Evolutionary conservation across 2,329 filamentous ascomycete genomes (phyloP), one percentile per base, ranked within the genome.

Genomic region (Thielaviopsis punctulata): DNA sequence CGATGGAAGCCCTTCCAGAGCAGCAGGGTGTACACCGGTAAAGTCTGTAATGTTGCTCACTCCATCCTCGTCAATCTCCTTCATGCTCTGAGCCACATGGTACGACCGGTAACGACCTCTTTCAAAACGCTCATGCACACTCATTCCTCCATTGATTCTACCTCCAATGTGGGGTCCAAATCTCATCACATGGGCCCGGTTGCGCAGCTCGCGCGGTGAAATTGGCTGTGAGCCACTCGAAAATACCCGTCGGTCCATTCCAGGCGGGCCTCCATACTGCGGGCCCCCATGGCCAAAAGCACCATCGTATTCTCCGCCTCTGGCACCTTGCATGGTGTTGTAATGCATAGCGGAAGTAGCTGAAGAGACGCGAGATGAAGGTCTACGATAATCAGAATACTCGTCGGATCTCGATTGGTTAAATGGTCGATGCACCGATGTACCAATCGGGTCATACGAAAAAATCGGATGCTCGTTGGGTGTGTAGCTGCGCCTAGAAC

Each of bases 381-480:
- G 45, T 4, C 53, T 24, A 15, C 23, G 46, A 9, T 33, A 33
- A 10, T 48, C 23, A 30, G 48, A 46, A 27, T 33, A 19, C 43
- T 52, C 23, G 39, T 45, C 4, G 39, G 25, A 30, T 52, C 50
- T 15, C 21, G 45, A 12, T 41, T 50, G 23, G 9, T 43, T 52
- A 19, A 46, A 46, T 4, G 30, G 21, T 7, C 25, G 44, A 24
- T 41, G 22, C 1, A 18, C 10, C 21, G 22, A 30, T n/a, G 49
- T 15, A 2, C 50, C 50, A 44, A 55, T 52, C 13, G 53, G 53
- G 21, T 50, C 49, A 41, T 55, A 55, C 13, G 45, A 47, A 24
- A 49, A 55, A 10, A 52, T 52, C 4, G 53, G 50, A 44, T 55
- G 53, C 21, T 47, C 47, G 18, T 49, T 55, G 8, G 45, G 24